Conservation (phyloP, 176 grass and related monocot genomes). For the Avena insularis region DNA sequence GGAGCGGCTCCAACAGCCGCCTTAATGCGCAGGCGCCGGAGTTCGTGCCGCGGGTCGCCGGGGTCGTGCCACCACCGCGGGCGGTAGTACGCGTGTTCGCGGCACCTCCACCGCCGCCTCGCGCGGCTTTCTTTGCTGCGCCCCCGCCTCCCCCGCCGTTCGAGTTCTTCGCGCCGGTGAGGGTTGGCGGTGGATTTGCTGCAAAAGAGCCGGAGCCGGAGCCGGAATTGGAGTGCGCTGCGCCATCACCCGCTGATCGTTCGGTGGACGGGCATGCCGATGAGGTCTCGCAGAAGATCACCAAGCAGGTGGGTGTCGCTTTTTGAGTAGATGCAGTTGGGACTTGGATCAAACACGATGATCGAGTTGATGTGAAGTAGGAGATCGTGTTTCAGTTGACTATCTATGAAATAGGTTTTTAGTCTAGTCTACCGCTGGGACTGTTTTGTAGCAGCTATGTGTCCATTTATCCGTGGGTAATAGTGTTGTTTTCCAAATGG, state of each 20-base stretch:
- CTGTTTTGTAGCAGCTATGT: neutral
- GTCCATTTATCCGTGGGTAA: neutral
- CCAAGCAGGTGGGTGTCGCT: conserved; percentile 69
- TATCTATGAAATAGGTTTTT: conserved; percentile 3
- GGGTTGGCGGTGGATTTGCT: conserved; percentile 34
- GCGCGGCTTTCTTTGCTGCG: conserved; percentile 50
- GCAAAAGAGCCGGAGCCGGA: conserved; percentile 52
- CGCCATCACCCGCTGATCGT: conserved; percentile 30
- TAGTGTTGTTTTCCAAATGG: neutral
- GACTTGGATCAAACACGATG: conserved; percentile 11
- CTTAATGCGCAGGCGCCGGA: conserved; percentile 81
- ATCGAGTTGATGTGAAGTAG: neutral
- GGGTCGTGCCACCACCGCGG: neutral
- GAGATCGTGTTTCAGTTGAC: neutral
- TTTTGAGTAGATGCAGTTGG: neutral
- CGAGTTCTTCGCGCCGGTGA: conserved; percentile 56
- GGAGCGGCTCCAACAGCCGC: conserved; percentile 60
- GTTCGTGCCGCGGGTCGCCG: conserved; percentile 70
- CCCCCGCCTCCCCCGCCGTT: conserved; percentile 51
- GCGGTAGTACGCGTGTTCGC: conserved; percentile 62
- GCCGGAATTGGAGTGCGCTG: conserved; percentile 33
- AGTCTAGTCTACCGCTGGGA: neutral
- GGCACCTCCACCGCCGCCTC: conserved; percentile 37
- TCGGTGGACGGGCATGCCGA: conserved; percentile 53
- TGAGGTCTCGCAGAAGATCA: conserved; percentile 82